These are phyloP conservation scores for Daldinia bambusicola DNA, from an alignment of 495 filamentous ascomycete species.

Conservation along the genomic window DNA sequence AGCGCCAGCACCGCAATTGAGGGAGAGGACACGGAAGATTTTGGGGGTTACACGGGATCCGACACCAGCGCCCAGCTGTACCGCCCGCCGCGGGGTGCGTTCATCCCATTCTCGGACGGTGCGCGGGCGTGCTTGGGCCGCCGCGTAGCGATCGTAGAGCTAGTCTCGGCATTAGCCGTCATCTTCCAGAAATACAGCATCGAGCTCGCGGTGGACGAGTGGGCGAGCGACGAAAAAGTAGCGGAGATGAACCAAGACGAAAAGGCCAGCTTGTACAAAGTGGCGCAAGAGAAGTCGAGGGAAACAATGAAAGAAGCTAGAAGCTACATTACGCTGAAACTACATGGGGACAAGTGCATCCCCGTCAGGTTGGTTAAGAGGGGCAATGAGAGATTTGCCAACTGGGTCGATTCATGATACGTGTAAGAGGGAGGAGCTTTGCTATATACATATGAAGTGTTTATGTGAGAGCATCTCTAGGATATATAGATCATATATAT, in stretches of 20 bases:
- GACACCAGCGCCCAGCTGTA: conserved; percentile 66
- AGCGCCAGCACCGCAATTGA: conserved; percentile 34
- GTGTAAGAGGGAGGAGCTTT: conserved; percentile 4
- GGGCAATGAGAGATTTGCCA: conserved; percentile 69
- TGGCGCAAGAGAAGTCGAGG: conserved; percentile 61
- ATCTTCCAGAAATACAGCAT: conserved; percentile 72
- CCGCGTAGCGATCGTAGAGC: conserved; percentile 81
- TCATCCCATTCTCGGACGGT: conserved; percentile 79
- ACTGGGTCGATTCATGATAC: conserved; percentile 48
- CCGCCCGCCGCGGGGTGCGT: conserved; percentile 70
- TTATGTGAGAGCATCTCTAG: conserved; percentile 8
- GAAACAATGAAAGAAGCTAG: conserved; percentile 59
- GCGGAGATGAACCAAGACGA: conserved; percentile 60
- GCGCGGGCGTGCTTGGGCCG: conserved; percentile 73
- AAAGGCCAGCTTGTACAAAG: conserved; percentile 62
- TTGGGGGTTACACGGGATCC: conserved; percentile 63
- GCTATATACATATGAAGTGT: conserved; percentile 3
- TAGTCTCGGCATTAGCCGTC: conserved; percentile 72
- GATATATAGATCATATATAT: not conserved
- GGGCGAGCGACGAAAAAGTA: conserved; percentile 70
- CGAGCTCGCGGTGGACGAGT: conserved; percentile 71
- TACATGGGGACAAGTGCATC: conserved; percentile 63
- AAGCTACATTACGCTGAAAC: conserved; percentile 70
- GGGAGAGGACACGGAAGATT: conserved; percentile 59
- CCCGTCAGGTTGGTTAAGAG: conserved; percentile 70